Conservation (phyloP, 306 rosid species). For the Alnus glutinosa region DNA sequence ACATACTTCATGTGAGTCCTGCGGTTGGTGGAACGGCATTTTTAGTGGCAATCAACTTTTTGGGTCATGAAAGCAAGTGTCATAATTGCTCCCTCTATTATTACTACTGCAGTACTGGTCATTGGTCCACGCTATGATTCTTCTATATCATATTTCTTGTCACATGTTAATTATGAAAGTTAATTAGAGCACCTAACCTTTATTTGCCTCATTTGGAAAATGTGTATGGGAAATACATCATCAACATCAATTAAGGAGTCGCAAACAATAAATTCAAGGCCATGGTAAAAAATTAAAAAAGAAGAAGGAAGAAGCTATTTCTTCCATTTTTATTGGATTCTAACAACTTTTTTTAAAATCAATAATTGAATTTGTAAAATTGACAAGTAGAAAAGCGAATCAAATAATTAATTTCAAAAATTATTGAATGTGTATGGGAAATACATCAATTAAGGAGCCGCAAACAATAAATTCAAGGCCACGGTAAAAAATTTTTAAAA, state of each 20-base stretch:
- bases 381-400: no score
- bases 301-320: no score
- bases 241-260: no score
- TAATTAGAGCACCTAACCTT: background rate
- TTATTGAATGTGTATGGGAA: background rate
- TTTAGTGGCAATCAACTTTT: background rate
- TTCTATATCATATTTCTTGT: background rate
- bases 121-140: background rate
- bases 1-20: background rate
- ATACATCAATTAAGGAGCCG: no score
- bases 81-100: background rate
- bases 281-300: no score
- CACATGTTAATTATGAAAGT: background rate
- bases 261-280: no score
- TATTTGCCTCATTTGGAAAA: background rate
- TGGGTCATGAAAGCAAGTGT: background rate
- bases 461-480: no score
- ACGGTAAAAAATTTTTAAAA: no score
- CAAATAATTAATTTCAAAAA: no score
- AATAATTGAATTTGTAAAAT: no score
- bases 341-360: no score
- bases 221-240: background rate
- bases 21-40: slow-evolving; percentile 11
- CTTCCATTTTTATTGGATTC: no score
- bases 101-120: background rate